Conservation (phyloP, 306 rosid genomes). For the Nissolia schottii region DNA sequence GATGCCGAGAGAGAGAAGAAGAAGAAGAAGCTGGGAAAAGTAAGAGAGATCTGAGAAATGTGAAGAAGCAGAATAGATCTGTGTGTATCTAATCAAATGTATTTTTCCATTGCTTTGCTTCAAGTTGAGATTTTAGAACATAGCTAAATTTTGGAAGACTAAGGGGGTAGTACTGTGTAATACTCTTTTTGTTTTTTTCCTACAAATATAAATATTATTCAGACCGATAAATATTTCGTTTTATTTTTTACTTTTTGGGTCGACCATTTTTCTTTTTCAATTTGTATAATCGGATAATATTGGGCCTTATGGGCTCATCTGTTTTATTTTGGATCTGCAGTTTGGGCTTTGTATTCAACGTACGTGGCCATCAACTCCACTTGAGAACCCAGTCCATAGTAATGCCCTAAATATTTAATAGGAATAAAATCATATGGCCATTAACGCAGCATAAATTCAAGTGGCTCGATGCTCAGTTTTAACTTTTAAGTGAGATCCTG, state of each 20-base stretch:
- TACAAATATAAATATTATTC: background rate
- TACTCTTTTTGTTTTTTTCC: background rate
- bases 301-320: background rate
- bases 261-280: background rate
- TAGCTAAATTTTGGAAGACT: conserved; percentile 7
- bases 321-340: background rate
- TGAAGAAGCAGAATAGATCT: conserved; percentile 26
- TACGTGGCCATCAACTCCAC: too few relatives aligned
- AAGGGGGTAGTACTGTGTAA: conserved; percentile 8
- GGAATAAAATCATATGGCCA: too few relatives aligned
- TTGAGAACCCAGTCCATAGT: too few relatives aligned
- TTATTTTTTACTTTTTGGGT: background rate
- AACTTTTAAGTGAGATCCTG: too few relatives aligned
- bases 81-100: background rate
- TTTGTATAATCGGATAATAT: background rate
- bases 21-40: background rate
- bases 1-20: background rate
- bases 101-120: background rate
- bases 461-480: too few relatives aligned
- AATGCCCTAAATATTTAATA: too few relatives aligned
- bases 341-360: background rate
- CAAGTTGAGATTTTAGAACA: conserved; percentile 4
- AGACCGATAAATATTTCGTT: too few relatives aligned
- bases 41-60: conserved; percentile 27
- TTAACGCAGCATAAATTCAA: too few relatives aligned